Conservation (phyloP, 1,284 basidiomycete genomes). For the Trichosporon sp. region DNA sequence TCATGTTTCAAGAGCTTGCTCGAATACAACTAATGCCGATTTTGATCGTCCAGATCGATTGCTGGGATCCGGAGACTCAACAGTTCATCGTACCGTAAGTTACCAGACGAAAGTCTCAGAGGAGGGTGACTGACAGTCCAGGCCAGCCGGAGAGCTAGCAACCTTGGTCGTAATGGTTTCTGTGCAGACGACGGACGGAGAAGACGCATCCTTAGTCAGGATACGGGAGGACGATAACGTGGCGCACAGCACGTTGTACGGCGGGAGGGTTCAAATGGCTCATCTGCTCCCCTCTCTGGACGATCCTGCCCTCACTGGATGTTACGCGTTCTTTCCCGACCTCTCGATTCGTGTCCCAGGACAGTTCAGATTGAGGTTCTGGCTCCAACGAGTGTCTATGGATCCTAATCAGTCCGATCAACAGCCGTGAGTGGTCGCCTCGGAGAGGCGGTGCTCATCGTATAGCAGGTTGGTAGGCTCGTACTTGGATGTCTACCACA, state of each 20-base stretch:
- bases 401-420: background rate
- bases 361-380: background rate
- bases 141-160: background rate
- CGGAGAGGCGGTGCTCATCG: background rate
- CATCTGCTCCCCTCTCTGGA: background rate
- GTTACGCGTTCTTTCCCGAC: constrained; percentile 1
- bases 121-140: background rate
- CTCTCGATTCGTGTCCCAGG: background rate
- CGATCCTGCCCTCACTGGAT: background rate
- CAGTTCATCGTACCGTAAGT: constrained; percentile 2
- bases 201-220: background rate
- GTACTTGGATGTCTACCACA: background rate
- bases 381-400: background rate
- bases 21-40: constrained; percentile 1
- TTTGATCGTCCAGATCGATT: background rate
- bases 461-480: background rate
- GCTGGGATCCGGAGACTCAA: background rate
- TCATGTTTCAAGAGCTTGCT: background rate
- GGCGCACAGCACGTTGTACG: background rate
- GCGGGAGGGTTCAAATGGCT: background rate
- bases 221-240: background rate
- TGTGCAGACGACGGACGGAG: background rate
- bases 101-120: background rate
- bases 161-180: background rate
- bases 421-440: background rate